Percentiles rank a stretch among this genome's conserved stretches.
phyloP scores from a whole-genome alignment of 495 filamentous ascomycete genomes.

The Annulohypoxylon moriforme region DNA sequence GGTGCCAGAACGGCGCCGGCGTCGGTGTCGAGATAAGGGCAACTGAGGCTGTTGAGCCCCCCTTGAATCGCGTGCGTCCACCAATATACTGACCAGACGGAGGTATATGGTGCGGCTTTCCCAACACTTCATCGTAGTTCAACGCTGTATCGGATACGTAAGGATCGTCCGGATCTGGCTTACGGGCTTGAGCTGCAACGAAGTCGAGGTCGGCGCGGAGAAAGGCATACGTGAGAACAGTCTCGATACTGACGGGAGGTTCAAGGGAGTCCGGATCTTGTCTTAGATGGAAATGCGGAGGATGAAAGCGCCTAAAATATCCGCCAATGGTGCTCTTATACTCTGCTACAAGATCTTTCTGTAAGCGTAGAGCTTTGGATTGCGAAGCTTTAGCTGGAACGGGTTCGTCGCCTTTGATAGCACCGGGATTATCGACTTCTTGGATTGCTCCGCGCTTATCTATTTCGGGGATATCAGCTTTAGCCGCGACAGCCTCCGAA shows the following conservation, averaged over 20 bases:
- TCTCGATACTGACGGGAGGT: conserved; percentile 62
- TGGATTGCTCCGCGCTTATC: conserved; percentile 46
- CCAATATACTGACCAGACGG: conserved; percentile 70
- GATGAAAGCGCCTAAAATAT: conserved; percentile 91
- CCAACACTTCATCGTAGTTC: conserved; percentile 82
- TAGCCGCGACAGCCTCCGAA: conserved; percentile 49
- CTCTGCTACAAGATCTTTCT: conserved; percentile 73
- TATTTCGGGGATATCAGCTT: conserved; percentile 44
- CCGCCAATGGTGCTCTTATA: conserved; percentile 91
- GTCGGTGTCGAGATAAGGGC: conserved; percentile 92
- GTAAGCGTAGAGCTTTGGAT: conserved; percentile 66
- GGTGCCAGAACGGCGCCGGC: conserved; percentile 94
- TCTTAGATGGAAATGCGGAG: conserved; percentile 66
- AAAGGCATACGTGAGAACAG: conserved; percentile 88
- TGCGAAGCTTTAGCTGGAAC: conserved; percentile 49
- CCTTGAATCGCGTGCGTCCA: conserved; percentile 81
- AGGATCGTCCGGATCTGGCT: conserved; percentile 73
- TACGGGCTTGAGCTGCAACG: conserved; percentile 82
- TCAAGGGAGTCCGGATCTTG: conserved; percentile 38
- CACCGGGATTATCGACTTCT: conserved; percentile 40
- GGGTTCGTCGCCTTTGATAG: conserved; percentile 49
- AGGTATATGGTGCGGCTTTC: conserved; percentile 68
- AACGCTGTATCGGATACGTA: conserved; percentile 76
- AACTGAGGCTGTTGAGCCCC: conserved; percentile 89
- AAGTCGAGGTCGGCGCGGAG: conserved; percentile 93